phyloP scores from a whole-genome alignment of 306 rosid species.

The Castanospermum australe region DNA sequence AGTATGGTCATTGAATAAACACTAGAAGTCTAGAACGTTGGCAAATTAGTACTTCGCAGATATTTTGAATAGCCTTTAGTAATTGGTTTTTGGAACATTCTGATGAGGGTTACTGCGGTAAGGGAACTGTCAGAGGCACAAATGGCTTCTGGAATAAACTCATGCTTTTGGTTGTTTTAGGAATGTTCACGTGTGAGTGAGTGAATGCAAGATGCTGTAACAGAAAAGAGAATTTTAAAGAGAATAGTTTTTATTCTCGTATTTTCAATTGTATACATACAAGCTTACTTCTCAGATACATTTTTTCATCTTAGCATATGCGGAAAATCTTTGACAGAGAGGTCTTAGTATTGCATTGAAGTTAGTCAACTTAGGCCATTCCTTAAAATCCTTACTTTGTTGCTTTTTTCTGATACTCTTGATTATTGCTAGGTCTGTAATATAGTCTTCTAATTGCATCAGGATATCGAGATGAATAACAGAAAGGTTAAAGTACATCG shows the following conservation, averaged over 20 bases:
- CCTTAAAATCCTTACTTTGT: background rate
- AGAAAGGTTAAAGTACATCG: constrained; percentile 63
- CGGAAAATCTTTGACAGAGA: background rate
- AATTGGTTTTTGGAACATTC: background rate
- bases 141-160: background rate
- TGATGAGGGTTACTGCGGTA: background rate
- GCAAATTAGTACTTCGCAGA: background rate
- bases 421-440: constrained; percentile 24
- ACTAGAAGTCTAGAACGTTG: background rate
- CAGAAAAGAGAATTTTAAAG: background rate
- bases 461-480: constrained; percentile 93
- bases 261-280: background rate
- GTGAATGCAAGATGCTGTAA: background rate
- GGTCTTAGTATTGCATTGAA: background rate
- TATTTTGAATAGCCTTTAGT: background rate
- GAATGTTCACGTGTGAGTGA: background rate
- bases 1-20: background rate
- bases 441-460: constrained; percentile 25
- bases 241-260: background rate
- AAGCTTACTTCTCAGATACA: background rate
- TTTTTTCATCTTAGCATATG: background rate
- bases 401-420: background rate
- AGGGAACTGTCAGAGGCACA: background rate
- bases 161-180: background rate
- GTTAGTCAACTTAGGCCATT: background rate